Percentiles rank a stretch among this genome's conserved stretches.
These are phyloP conservation scores for Flaveria linearis DNA, from an alignment of 129 eudicot genomes.

Conservation along the genomic window DNA sequence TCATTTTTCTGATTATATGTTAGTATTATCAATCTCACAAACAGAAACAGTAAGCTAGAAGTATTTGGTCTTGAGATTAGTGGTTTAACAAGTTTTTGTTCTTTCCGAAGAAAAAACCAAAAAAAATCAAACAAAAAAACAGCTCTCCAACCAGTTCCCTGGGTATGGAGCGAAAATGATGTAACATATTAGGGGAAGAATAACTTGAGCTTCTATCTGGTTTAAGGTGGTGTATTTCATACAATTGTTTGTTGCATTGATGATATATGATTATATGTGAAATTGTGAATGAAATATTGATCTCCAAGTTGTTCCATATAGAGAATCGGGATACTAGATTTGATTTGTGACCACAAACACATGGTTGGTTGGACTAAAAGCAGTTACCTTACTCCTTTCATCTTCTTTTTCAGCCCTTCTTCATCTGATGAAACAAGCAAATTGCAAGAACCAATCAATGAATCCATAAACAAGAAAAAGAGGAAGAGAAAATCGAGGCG, in stretches of 20 bases:
- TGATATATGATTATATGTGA: background rate
- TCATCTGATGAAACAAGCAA: constrained; percentile 44
- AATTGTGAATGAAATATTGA: background rate
- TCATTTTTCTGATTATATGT: background rate
- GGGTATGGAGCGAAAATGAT: background rate
- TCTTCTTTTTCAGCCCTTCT: constrained; percentile 42
- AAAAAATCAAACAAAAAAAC: too few relatives aligned
- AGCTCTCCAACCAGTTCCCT: too few relatives aligned
- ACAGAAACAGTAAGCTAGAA: background rate
- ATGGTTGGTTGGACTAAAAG: background rate
- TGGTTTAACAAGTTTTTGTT: background rate
- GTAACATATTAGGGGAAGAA: constrained; percentile 5
- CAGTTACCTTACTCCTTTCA: background rate
- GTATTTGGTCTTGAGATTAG: background rate
- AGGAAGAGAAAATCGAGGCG: constrained; percentile 44
- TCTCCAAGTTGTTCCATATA: constrained; percentile 2
- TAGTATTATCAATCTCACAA: background rate
- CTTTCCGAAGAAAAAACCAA: background rate
- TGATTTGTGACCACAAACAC: background rate
- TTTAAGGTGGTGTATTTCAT: background rate
- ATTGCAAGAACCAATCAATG: constrained; percentile 30
- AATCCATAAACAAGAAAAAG: constrained; percentile 35
- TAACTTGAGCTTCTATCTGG: background rate
- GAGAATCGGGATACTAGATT: background rate
- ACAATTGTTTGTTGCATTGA: background rate